These are phyloP conservation scores for Grosmannia huntii DNA, from an alignment of 2,329 filamentous ascomycete species.

Conservation along the genomic window DNA sequence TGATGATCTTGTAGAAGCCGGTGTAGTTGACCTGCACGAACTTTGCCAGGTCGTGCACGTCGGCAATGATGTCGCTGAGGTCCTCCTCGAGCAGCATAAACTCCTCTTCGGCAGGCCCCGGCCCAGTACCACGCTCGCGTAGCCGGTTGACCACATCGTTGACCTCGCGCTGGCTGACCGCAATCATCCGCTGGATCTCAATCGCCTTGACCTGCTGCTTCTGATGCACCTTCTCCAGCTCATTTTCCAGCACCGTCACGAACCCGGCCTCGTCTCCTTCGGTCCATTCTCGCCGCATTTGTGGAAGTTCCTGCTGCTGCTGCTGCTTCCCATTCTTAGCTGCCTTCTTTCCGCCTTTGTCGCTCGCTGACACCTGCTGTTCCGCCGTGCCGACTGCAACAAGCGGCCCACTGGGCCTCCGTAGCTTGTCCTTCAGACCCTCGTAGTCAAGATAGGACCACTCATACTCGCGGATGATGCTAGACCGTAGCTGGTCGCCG, in stretches of 20 bases:
- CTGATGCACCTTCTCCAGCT: constrained; percentile 94
- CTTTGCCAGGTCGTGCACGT: constrained; percentile 95
- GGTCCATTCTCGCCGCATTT: constrained; percentile 54
- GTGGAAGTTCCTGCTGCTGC: background rate
- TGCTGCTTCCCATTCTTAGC: constrained; percentile 13
- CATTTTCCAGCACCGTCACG: constrained; percentile 72
- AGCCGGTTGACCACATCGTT: constrained; percentile 70
- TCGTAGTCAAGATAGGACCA: constrained; percentile 99
- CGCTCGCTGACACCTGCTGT: constrained; percentile 18
- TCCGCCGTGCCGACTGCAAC: constrained; percentile 22
- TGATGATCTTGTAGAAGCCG: constrained; percentile 99
- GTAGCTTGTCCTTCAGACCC: constrained; percentile 76
- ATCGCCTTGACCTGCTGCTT: constrained; percentile 97
- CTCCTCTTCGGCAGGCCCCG: constrained; percentile 71
- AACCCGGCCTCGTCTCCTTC: constrained; percentile 88
- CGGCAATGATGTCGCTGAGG: constrained; percentile 93
- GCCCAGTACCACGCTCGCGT: constrained; percentile 44
- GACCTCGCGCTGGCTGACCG: constrained; percentile 79
- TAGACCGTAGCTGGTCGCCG: constrained; percentile 91
- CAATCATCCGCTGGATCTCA: constrained; percentile 86
- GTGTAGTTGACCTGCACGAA: constrained; percentile 98
- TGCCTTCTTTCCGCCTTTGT: constrained; percentile 16
- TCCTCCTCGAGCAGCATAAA: constrained; percentile 90
- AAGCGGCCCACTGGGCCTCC: constrained; percentile 48
- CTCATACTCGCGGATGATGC: constrained; percentile 90